phyloP scores from a whole-genome alignment of 345 rosid species.

The Populus ilicifolia region DNA sequence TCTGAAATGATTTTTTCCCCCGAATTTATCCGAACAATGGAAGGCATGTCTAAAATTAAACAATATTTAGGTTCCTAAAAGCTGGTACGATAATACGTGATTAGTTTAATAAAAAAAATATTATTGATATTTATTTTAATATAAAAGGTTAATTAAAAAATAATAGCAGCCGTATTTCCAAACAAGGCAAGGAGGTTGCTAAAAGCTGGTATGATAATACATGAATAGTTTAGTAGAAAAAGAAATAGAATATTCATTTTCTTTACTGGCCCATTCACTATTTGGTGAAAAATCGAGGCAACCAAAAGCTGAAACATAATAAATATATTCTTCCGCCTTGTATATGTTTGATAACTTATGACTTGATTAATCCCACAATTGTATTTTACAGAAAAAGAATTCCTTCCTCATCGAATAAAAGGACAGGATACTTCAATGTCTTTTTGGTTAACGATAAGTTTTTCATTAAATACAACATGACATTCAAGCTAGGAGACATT shows the following conservation, averaged over 20 bases:
- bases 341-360: no score
- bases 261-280: neutral
- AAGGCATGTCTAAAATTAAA: neutral
- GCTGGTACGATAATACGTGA: neutral
- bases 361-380: neutral
- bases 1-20: no score
- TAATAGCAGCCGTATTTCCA: no score
- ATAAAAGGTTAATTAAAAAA: no score
- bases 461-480: neutral
- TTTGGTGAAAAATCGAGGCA: neutral
- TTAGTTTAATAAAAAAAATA: no score
- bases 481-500: neutral
- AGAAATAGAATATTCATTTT: neutral
- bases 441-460: neutral
- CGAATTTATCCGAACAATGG: no score
- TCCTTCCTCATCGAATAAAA: neutral
- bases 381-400: neutral
- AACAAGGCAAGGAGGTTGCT: no score
- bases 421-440: neutral
- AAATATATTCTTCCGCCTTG: no score
- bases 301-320: neutral
- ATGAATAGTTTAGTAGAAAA: no score
- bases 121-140: no score
- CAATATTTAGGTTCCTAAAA: no score
- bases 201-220: neutral